Base-by-base conservation (phyloP, 208 protist species). In the Jaenimonas drosophilae region DNA sequence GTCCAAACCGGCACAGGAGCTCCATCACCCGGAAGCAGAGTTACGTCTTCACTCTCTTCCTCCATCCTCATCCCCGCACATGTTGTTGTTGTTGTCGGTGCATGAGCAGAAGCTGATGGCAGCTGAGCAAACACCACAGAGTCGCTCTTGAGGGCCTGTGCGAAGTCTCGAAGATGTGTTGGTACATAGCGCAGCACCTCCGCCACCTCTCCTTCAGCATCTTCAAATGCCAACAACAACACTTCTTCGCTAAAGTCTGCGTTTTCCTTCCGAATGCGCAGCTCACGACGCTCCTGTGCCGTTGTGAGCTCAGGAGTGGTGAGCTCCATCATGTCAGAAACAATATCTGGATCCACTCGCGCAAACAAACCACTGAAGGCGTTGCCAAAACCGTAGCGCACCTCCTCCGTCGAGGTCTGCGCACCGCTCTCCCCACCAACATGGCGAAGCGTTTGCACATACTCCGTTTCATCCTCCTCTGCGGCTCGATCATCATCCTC, bases 371-470 rank as follows among this genome's bases (percentile, higher is more conserved):
- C 80, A 31, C 56, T 76, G 45, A 92, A 92, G 37, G 59, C 58
- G 49, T 78, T 75, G 1, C 70, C 81, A 40, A 92, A 95, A 49
- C 88, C 88, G 59, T 92, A 95, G 41, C 58, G 56, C 44, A 49
- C 49, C n/a, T 27, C 54, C 16, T 42, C 25, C 4, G 49, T 28
- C 7, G 26, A 4, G 17, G 1, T 17, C 14, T 2, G n/a, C 0
- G 16, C 38, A 31, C 9, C 37, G n/a, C 3, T 34, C 6, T 26
- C 30, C 2, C 28, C 17, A 4, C 26, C 12, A 11, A 3, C 17
- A n/a, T 6, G 11, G 6, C 28, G 31, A 2, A 56, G 27, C 36
- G 42, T 31, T 58, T 91, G 87, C 16, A 83, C 56, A 49, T 74
- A 91, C 48, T 94, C 80, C 4, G 49, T 76, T 49, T 91, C 70